phyloP scores from a whole-genome alignment of 2,329 filamentous ascomycete species.

The Colletotrichum cordylinicola region DNA sequence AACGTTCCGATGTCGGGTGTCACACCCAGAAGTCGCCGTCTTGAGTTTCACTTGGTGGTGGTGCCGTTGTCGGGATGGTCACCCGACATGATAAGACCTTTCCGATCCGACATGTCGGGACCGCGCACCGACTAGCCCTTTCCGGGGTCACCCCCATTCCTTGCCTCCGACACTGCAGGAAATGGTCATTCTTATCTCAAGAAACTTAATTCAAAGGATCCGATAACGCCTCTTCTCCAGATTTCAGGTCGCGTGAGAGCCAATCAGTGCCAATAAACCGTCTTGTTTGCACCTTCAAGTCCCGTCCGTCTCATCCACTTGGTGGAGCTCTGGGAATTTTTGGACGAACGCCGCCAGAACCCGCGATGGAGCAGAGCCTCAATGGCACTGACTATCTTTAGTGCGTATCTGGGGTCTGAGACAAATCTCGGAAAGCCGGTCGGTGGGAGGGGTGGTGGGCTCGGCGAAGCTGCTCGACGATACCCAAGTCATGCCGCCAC shows the following conservation, averaged over 20 bases:
- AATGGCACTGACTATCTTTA: neutral
- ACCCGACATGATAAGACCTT: neutral
- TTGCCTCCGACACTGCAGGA: neutral
- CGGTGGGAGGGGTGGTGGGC: neutral
- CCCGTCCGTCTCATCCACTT: neutral
- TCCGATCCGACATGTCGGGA: constrained; percentile 18
- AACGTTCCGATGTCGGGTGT: neutral
- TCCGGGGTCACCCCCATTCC: neutral
- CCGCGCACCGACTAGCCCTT: neutral
- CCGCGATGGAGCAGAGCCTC: constrained; percentile 1
- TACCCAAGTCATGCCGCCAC: neutral
- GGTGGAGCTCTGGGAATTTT: neutral
- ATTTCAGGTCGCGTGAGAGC: neutral
- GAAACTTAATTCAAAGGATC: constrained; percentile 1
- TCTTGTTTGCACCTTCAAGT: neutral
- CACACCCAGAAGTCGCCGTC: neutral
- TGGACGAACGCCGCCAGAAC: constrained; percentile 1
- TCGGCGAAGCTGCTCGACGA: constrained; percentile 7
- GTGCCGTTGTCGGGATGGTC: neutral
- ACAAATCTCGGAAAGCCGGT: constrained; percentile 2
- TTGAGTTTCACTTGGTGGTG: neutral
- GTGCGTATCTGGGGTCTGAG: neutral
- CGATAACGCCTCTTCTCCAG: neutral
- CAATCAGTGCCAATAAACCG: neutral
- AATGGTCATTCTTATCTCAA: constrained; percentile 17